Percentiles rank a stretch among this genome's conserved stretches.
Conservation (phyloP, 148 eudicot species). For the Silene latifolia region DNA sequence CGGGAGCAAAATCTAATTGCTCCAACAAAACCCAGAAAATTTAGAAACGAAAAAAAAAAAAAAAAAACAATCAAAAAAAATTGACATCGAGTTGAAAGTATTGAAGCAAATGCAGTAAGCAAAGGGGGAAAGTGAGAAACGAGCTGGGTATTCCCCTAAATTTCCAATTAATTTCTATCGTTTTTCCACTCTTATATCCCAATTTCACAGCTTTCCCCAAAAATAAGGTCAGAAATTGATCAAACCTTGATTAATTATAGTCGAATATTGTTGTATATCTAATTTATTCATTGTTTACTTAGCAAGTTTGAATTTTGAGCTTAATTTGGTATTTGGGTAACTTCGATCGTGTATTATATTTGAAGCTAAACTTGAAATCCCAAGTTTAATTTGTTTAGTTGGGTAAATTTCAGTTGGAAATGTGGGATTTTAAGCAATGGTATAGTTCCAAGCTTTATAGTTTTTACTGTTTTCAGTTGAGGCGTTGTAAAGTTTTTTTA, state of each 20-base stretch:
- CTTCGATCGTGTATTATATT: slow-evolving; percentile 29
- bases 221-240: slow-evolving; percentile 37
- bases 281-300: neutral
- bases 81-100: neutral
- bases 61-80: slow-evolving; percentile 5
- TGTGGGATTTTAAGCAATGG: slow-evolving; percentile 37
- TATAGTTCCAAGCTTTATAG: slow-evolving; percentile 31
- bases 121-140: neutral
- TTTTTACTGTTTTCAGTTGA: slow-evolving; percentile 42
- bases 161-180: slow-evolving; percentile 22
- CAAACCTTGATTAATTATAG: slow-evolving; percentile 13
- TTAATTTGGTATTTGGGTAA: slow-evolving; percentile 15
- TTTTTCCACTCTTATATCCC: slow-evolving; percentile 3
- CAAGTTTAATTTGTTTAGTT: slow-evolving; percentile 15
- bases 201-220: slow-evolving; percentile 13
- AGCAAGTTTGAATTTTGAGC: slow-evolving; percentile 14
- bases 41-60: slow-evolving; percentile 18
- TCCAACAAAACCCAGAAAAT: slow-evolving; percentile 10
- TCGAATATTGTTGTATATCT: neutral
- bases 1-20: neutral
- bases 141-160: slow-evolving; percentile 22
- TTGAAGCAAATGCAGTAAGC: slow-evolving; percentile 25
- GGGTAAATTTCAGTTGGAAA: slow-evolving; percentile 29
- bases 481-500: slow-evolving; percentile 21
- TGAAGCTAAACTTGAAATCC: slow-evolving; percentile 25